Base-by-base conservation (phyloP, 1,139 yeast species). In the Taphrina flavorubra region DNA sequence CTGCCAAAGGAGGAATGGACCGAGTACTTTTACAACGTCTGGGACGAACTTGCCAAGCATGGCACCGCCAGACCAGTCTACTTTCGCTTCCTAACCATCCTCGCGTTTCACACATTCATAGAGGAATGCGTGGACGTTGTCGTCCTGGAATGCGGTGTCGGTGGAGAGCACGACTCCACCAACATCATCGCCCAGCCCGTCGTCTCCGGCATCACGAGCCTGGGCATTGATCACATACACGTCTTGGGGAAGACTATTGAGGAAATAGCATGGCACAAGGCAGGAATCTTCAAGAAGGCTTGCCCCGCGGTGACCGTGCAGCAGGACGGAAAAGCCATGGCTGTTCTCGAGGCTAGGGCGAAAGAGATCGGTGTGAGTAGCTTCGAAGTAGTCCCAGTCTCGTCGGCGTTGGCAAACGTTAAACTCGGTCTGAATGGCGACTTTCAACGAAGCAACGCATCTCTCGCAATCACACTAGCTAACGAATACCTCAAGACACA, bases 91-190 rank as follows among this genome's bases (percentile, higher is more conserved):
- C 81, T 95, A 77, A 95, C 99, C 0, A 79, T 95, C 31, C 79
- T 95, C 69, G 91, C 98, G 1, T 94, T 91, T 80, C 97, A 95
- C 77, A 89, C 91, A 1, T 95, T 95, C 75, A 77, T 91, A 79
- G 83, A 86, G 71, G 99, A 94, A 78, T 89, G 90, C 0, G 92
- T 95, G 37, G 90, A 92, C 75, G 86, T 97, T 18, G 98, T 99
- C 13, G 88, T 95, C 58, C 91, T 90, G 75, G 99, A 95, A 77
- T 99, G 95, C 36, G 99, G 99, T 16, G 96, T 95, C 66, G 99
- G 99, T 39, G 99, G 99, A 11, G 95, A 90, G 76, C 90, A 86
- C 76, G 99, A 95, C 78, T 90, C 97, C 13, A 95, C 99, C 11
- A 95, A 95, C 77, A 85, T 95, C 13, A 85, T 95, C 63, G 86